phyloP scores from a whole-genome alignment of 768 basidiomycete species.

The Coprinopsis marcescibilis region DNA sequence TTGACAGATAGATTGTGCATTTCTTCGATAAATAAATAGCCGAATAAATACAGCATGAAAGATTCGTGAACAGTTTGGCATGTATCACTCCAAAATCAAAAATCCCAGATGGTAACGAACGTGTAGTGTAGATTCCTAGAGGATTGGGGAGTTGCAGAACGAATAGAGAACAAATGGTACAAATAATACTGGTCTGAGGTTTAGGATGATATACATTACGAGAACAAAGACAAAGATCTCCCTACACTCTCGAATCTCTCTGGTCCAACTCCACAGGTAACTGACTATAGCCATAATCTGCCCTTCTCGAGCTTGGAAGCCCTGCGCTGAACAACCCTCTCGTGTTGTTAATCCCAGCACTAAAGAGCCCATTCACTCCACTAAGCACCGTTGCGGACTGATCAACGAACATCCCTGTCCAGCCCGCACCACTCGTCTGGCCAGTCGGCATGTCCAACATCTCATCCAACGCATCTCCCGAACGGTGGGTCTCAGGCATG shows the following conservation, averaged over 20 bases:
- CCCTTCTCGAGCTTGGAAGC: constrained; percentile 23
- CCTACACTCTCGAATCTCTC: constrained; percentile 14
- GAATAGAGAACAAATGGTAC: neutral
- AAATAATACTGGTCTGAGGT: too few relatives aligned
- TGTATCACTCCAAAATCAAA: neutral
- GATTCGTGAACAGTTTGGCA: too few relatives aligned
- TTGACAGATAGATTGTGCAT: too few relatives aligned
- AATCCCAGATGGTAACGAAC: neutral
- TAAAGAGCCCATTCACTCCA: constrained; percentile 36
- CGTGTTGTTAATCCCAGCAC: constrained; percentile 16
- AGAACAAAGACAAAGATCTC: constrained; percentile 5
- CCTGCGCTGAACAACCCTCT: constrained; percentile 2
- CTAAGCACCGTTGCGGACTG: constrained; percentile 35
- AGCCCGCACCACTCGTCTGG: constrained; percentile 29
- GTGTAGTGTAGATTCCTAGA: neutral
- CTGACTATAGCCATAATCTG: constrained; percentile 56
- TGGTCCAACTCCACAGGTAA: constrained; percentile 63
- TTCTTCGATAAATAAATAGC: too few relatives aligned
- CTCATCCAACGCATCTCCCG: constrained; percentile 6
- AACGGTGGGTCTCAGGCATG: constrained; percentile 54
- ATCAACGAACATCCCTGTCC: constrained; percentile 44
- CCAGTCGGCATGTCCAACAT: constrained; percentile 11
- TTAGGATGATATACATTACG: too few relatives aligned
- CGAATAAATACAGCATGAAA: too few relatives aligned
- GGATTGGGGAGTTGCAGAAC: neutral